phyloP scores from a whole-genome alignment of 1,284 basidiomycete genomes.

The Ustilago hordei region DNA sequence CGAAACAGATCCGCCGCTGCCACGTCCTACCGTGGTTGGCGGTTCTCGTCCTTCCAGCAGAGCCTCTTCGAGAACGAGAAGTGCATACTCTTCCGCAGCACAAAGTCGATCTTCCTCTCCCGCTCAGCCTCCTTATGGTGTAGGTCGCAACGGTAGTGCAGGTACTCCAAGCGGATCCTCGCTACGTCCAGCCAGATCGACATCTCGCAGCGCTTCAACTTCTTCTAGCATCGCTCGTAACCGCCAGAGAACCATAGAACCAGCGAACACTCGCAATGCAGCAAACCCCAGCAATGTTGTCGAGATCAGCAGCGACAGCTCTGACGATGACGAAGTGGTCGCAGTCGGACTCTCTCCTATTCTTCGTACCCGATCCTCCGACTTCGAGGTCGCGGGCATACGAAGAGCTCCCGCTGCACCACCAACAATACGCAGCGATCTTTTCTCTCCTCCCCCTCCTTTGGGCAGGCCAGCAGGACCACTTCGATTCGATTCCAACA shows the following conservation, averaged over 20 bases:
- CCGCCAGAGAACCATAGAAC: not conserved
- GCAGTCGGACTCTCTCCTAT: conserved; percentile 9
- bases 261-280: not conserved
- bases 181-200: not conserved
- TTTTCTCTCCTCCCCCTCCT: conserved; percentile 32
- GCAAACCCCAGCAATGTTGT: conserved; percentile 16
- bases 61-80: conserved; percentile 22
- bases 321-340: conserved; percentile 25
- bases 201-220: conserved; percentile 10
- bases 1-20: conserved; percentile 23
- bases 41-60: conserved; percentile 30
- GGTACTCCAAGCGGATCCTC: not conserved
- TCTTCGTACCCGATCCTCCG: conserved; percentile 3
- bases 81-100: conserved; percentile 12
- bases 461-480: conserved; percentile 18
- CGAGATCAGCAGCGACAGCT: conserved; percentile 50
- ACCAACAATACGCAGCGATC: conserved; percentile 1
- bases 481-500: conserved; percentile 3
- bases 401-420: conserved; percentile 14
- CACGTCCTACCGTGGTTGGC: conserved; percentile 36
- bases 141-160: not conserved
- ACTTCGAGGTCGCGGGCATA: conserved; percentile 34
- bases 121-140: not conserved
- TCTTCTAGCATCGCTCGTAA: conserved; percentile 8
- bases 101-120: conserved; percentile 32